Evolutionary conservation across 495 filamentous ascomycete genomes (phyloP), one percentile per base, ranked within the genome.

Genomic region (Niebla homalea): DNA sequence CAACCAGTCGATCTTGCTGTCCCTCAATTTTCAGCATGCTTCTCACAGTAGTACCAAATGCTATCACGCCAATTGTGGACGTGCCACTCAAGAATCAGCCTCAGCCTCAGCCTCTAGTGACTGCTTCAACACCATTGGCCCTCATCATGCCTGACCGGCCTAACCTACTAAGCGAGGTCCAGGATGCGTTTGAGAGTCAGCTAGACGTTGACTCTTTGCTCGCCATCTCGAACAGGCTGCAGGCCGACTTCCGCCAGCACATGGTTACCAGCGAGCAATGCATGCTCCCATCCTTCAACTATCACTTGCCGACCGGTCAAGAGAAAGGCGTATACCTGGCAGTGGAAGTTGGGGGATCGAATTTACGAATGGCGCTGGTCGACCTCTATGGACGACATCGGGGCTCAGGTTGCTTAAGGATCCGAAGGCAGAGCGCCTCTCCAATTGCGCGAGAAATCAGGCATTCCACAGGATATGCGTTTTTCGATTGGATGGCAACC

Each of bases 401-500:
- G 12, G 57, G 55, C 19, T 59, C 61, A 14, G 64, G 73, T 37
- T 64, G 67, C 36, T 65, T 82, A 69, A 63, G 67, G 38, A 76
- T 81, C 36, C 56, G 73, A 36, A 64, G 60, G 29, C 71, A 74
- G 36, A 60, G 69, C 20, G 71, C 68, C 14, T 76, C 69, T 35
- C 56, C 61, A 7, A 83, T 84, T 43, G 76, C 78, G 57, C 69
- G 73, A 41, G 49, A 57, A 3, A 67, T 81, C 43, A 74, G 75
- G 50, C 53, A 69, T 22, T 58, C 83, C 51, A 63, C 72, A 46
- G 79, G 77, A 0, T 69, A 68, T 1, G 60, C 60, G 0, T 83
- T 84, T 60, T 84, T 83, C 51, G 79, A 83, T 55, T 84, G 80
- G 80, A 79, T 84, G 70, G 80, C 80, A 4, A 65, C 64, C 32